Evolutionary conservation across 176 grass and related monocot genomes (phyloP), one percentile per base, ranked within the genome.

Genomic region (Oryza rufipogon): DNA sequence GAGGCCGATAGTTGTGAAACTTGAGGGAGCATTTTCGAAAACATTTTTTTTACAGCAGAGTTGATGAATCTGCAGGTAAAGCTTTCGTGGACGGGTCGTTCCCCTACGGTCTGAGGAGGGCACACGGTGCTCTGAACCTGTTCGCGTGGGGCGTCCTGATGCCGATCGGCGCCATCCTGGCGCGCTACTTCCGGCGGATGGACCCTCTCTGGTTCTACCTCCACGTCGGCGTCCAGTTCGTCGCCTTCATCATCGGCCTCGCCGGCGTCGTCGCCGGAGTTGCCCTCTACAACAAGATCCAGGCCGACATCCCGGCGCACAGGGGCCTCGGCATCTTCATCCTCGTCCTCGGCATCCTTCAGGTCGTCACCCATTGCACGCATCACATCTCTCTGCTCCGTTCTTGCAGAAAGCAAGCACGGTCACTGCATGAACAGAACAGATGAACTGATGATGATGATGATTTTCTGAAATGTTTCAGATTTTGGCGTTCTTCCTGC

Each of bases 151-250:
- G 96, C 4, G 82, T 99, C 28, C 84, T 99, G 13, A 49, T 95
- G 80, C 96, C 96, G 2, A 89, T 99, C 34, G 93, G 96, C 74
- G 87, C 96, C 82, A 99, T 99, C 64, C 20, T 94, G 23, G 93
- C 96, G 20, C 92, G 96, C 84, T 96, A 99, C 81, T 91, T 91
- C 91, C 81, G 83, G 51, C 71, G 88, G 1, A 66, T 81, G 88
- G 93, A 96, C 54, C 91, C 96, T 6, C 86, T 94, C 19, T 99
- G 96, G 96, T 99, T 87, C 92, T 99, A 99, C 86, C 84, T 94
- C 56, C 96, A 99, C 52, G 88, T 92, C 0, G 86, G 83, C 19
- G 48, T 94, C 84, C 96, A 99, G 81, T 82, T 95, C 22, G 63
- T 85, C 8, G 93, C 84, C 16, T 96, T 99, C 81, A 87, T 94